phyloP scores from a whole-genome alignment of 495 filamentous ascomycete species.

The Talaromyces ruber region DNA sequence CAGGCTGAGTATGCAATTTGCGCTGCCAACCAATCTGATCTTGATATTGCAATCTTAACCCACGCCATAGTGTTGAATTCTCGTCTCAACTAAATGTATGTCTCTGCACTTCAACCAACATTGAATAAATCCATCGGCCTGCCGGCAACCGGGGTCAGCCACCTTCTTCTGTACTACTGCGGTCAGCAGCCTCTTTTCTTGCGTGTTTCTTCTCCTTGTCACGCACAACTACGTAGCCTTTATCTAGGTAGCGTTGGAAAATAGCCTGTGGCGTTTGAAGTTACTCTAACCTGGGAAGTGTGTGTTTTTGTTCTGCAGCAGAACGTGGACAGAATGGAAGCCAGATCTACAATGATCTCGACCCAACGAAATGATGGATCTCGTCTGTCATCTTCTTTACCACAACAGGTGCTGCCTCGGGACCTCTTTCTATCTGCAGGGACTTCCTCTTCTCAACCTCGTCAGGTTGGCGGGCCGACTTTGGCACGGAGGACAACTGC shows the following conservation, averaged over 20 bases:
- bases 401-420: conserved; percentile 24
- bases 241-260: neutral
- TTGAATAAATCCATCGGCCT: neutral
- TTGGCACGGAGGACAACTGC: conserved; percentile 19
- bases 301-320: neutral
- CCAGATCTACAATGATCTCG: conserved; percentile 17
- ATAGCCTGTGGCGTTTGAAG: neutral
- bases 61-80: neutral
- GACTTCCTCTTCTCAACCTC: conserved; percentile 18
- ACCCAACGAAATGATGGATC: conserved; percentile 18
- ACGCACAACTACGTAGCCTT: neutral
- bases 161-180: neutral
- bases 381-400: conserved; percentile 23
- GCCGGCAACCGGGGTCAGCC: neutral
- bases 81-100: neutral
- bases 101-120: neutral
- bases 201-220: neutral
- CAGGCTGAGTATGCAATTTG: neutral
- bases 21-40: neutral
- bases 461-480: conserved; percentile 21
- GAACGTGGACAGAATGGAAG: conserved; percentile 22
- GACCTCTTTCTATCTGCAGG: neutral
- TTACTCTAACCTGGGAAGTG: neutral
- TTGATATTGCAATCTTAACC: neutral
- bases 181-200: neutral